Percentiles rank a stretch among this genome's conserved stretches.
Conservation (phyloP, 306 rosid genomes). For the Trifolium subterraneum region DNA sequence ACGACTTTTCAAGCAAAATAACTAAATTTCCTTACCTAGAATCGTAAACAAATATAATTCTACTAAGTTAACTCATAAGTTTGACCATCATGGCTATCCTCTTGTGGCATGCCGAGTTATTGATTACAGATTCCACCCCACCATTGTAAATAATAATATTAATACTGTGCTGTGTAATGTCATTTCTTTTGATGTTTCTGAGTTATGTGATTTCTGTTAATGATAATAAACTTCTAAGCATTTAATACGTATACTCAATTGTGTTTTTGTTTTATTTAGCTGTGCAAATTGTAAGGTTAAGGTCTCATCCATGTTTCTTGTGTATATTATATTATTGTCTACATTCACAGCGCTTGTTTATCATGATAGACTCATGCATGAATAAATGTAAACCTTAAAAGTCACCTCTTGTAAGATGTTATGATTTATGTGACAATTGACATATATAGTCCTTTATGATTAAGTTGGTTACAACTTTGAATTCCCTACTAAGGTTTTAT, state of each 20-base stretch:
- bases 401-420: constrained; percentile 11
- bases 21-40: constrained; percentile 10
- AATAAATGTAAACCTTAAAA: constrained; percentile 23
- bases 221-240: constrained; percentile 12
- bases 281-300: constrained; percentile 26
- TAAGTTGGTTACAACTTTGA: constrained; percentile 12
- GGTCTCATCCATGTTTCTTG: constrained; percentile 11
- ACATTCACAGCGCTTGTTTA: constrained; percentile 9
- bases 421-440: constrained; percentile 10
- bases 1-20: background rate
- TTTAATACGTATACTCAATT: constrained; percentile 3
- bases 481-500: constrained; percentile 10
- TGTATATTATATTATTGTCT: constrained; percentile 15
- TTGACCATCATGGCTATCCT: constrained; percentile 5
- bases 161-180: constrained; percentile 10
- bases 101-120: constrained; percentile 22
- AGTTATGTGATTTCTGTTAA: constrained; percentile 29
- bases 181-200: constrained; percentile 34
- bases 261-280: constrained; percentile 5
- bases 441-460: constrained; percentile 32
- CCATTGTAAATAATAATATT: constrained; percentile 20
- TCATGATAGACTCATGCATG: background rate
- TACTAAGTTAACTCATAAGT: background rate
- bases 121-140: constrained; percentile 13
- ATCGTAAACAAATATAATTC: background rate